Evolutionary conservation across 257 asterid species (phyloP).

Genomic region (Anisodus tanguticus): DNA sequence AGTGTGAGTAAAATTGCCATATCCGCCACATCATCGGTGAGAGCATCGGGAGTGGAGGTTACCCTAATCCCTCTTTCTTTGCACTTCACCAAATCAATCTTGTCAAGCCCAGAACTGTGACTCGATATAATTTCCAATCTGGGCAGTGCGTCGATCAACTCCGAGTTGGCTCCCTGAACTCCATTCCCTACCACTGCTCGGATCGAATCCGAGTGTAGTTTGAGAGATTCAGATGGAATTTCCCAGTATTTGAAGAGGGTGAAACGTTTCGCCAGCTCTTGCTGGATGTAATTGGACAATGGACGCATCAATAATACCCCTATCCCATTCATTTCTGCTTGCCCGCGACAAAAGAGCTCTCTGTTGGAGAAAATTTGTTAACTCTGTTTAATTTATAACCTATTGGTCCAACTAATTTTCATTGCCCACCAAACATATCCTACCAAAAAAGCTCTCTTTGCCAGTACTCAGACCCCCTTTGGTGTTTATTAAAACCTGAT

Average conservation of each 20-base stretch:
- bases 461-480: not conserved
- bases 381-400: not conserved
- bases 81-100: slow-evolving; percentile 61
- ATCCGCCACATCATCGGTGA: slow-evolving; percentile 67
- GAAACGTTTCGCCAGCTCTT: slow-evolving; percentile 50
- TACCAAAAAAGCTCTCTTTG: not conserved
- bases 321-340: slow-evolving; percentile 44
- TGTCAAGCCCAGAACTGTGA: slow-evolving; percentile 65
- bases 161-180: slow-evolving; percentile 53
- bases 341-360: not conserved
- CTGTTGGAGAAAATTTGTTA: not conserved
- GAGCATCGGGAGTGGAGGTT: slow-evolving; percentile 59
- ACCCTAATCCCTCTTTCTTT: slow-evolving; percentile 61
- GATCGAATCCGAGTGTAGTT: slow-evolving; percentile 43
- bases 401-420: too few species aligned
- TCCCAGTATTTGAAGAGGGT: slow-evolving; percentile 59
- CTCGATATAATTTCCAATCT: slow-evolving; percentile 56
- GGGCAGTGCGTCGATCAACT: slow-evolving; percentile 58
- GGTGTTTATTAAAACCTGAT: not conserved
- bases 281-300: slow-evolving; percentile 52
- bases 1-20: slow-evolving; percentile 56
- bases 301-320: slow-evolving; percentile 60
- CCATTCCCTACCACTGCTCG: slow-evolving; percentile 58
- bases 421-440: too few species aligned
- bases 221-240: slow-evolving; percentile 43